A percentile compares a stretch with the other conserved stretches of the same genome.
Conservation (phyloP, 2,329 filamentous ascomycete genomes). For the Xylaria polymorpha region DNA sequence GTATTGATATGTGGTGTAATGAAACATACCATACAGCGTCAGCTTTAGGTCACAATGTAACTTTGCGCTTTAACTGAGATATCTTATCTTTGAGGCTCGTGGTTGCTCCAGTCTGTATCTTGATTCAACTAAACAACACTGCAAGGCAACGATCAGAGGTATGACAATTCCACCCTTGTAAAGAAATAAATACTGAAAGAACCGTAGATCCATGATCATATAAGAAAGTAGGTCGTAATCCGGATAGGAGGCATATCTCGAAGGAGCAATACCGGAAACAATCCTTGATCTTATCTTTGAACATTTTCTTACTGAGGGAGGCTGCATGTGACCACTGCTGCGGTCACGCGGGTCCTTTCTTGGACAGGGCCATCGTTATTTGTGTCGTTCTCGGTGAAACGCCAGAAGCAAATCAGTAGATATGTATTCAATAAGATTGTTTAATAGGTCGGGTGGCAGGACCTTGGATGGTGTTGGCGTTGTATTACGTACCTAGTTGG, state of each 20-base stretch:
- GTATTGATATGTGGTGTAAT: background rate
- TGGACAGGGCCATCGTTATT: background rate
- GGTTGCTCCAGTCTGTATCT: background rate
- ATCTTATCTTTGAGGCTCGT: background rate
- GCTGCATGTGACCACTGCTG: background rate
- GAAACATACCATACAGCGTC: background rate
- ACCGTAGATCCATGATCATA: no score
- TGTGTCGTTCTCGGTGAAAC: background rate
- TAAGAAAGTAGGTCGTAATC: no score
- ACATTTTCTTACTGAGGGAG: background rate
- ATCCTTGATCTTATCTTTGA: slow-evolving; percentile 3
- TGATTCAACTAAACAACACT: background rate
- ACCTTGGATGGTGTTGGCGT: background rate
- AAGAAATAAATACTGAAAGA: no score
- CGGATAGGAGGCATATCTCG: no score
- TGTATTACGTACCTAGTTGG: no score
- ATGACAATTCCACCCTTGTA: no score
- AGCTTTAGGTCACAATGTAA: background rate
- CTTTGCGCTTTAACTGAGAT: background rate
- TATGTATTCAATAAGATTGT: background rate
- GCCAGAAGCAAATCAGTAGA: background rate
- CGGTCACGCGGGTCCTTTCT: background rate
- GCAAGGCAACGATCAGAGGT: background rate
- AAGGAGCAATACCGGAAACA: background rate
- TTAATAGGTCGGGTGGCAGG: background rate